Evolutionary conservation across 1,284 basidiomycete species (phyloP).

Genomic region (Lignosus rhinocerotis): DNA sequence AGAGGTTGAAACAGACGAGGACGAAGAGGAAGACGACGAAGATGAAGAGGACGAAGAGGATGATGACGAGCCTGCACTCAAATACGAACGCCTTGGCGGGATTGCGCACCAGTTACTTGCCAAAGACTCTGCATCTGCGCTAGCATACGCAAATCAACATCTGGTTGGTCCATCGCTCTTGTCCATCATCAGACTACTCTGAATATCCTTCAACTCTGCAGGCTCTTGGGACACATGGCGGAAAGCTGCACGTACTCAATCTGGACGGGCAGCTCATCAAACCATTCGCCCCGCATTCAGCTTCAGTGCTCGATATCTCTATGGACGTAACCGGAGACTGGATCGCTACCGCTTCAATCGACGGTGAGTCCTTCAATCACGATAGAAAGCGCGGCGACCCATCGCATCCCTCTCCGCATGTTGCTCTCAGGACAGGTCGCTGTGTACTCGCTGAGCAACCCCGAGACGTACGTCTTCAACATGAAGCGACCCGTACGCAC

Average conservation of each 20-base stretch:
- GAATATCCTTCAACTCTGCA: conserved; percentile 30
- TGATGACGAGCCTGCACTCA: conserved; percentile 85
- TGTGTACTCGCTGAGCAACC: conserved; percentile 80
- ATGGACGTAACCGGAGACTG: conserved; percentile 89
- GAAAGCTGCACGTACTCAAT: conserved; percentile 87
- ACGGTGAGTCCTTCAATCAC: conserved; percentile 60
- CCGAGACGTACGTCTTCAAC: conserved; percentile 88
- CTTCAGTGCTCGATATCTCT: conserved; percentile 84
- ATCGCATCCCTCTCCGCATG: not conserved
- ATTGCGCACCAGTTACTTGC: conserved; percentile 78
- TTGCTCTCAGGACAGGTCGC: conserved; percentile 76
- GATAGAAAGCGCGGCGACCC: not conserved
- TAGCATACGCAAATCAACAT: conserved; percentile 75
- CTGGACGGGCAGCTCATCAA: conserved; percentile 83
- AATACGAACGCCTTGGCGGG: conserved; percentile 85
- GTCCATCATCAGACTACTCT: not conserved
- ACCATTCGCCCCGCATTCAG: conserved; percentile 91
- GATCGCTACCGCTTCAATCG: conserved; percentile 90
- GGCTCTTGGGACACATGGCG: conserved; percentile 90
- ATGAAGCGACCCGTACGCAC: conserved; percentile 92
- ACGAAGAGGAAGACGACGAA: conserved; percentile 46
- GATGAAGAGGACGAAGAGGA: conserved; percentile 63
- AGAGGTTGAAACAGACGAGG: conserved; percentile 20
- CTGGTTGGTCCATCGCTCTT: conserved; percentile 53
- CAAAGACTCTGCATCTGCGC: conserved; percentile 85